Base-by-base conservation (phyloP, 139 green algal species). In the Coelastrella sp. region DNA sequence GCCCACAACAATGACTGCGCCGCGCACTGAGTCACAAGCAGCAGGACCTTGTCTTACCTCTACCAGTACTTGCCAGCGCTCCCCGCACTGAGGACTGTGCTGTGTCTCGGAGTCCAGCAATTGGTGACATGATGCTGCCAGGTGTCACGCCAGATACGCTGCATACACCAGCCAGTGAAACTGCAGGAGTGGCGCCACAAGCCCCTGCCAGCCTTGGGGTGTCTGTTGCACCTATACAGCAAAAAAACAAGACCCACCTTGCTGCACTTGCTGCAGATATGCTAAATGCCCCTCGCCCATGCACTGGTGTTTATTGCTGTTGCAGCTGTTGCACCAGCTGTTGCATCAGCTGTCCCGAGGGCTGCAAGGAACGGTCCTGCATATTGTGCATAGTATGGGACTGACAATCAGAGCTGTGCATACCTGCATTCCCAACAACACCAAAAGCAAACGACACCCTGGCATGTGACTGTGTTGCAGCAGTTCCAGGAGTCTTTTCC, bases 11-110 rank as follows among this genome's bases (percentile, higher is more conserved):
- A n/a, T n/a, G n/a, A n/a, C n/a, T n/a, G n/a, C n/a, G n/a, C n/a
- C n/a, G n/a, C n/a, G n/a, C n/a, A n/a, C n/a, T n/a, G n/a, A n/a
- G n/a, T n/a, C n/a, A n/a, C n/a, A n/a, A n/a, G n/a, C n/a, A n/a
- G n/a, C n/a, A n/a, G n/a, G n/a, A n/a, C n/a, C 5, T 8, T 63
- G 7, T 9, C 72, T 15, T 48, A 80, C 72, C 72, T 67, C 32
- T n/a, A 3, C n/a, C n/a, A n/a, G n/a, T n/a, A n/a, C 17, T 34
- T 9, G 19, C 71, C 27, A 41, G 41, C 19, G 45, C 34, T n/a
- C 53, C 53, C 5, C 75, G 53, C 34, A 82, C 75, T n/a, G 75
- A 82, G 75, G 34, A 69, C 75, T 81, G 48, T 41, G 51, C 75
- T 8, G 13, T 27, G 3, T 69, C 53, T 27, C 51, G 11, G 5